Evolutionary conservation across 345 rosid species (phyloP).

Genomic region (thale cress (Arabidopsis thaliana)): DNA sequence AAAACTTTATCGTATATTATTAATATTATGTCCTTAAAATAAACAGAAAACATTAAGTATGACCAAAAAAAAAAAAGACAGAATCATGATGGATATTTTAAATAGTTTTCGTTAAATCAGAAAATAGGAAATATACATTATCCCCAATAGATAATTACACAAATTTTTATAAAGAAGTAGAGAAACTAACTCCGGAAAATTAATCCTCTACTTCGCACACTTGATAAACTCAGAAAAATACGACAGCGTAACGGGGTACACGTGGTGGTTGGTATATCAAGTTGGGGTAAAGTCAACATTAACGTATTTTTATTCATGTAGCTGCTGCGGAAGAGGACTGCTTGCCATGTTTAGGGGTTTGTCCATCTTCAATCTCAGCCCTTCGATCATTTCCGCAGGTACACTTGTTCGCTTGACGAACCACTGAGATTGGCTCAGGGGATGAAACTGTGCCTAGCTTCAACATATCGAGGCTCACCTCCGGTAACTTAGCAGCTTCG

Average conservation of each 20-base stretch:
- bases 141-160: conserved; percentile 44
- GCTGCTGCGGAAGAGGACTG: conserved; percentile 42
- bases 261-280: conserved; percentile 41
- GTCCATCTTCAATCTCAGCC: conserved; percentile 38
- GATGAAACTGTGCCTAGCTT: conserved; percentile 42
- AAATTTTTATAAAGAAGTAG: conserved; percentile 34
- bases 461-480: conserved; percentile 41
- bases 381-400: conserved; percentile 43
- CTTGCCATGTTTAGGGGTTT: conserved; percentile 30
- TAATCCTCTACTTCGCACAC: conserved; percentile 41
- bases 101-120: conserved; percentile 30
- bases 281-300: conserved; percentile 41
- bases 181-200: conserved; percentile 25
- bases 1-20: background rate
- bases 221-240: conserved; percentile 47
- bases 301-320: conserved; percentile 24
- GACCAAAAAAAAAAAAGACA: too few relatives aligned
- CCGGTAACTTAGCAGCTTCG: conserved; percentile 45
- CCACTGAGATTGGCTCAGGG: conserved; percentile 39
- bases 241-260: conserved; percentile 41
- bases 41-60: background rate
- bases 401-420: conserved; percentile 40
- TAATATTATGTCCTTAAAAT: background rate
- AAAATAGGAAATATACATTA: conserved; percentile 48
- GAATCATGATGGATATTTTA: background rate